Evolutionary conservation across 495 filamentous ascomycete species (phyloP).

Genomic region (Talaromyces adpressus): DNA sequence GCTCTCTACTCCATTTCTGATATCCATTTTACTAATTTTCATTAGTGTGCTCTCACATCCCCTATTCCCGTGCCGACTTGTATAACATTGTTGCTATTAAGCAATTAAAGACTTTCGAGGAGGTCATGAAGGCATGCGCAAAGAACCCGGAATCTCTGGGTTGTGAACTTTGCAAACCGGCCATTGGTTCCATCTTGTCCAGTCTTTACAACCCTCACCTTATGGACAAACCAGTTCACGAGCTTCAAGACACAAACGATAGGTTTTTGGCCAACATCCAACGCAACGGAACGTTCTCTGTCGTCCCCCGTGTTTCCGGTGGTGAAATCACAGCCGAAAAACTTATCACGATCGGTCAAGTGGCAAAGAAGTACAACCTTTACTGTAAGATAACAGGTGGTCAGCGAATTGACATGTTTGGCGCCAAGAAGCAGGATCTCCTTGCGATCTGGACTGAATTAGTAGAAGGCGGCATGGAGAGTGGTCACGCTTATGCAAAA

Average conservation of each 20-base stretch:
- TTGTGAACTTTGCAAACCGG: slow-evolving; percentile 89
- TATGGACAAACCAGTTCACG: slow-evolving; percentile 66
- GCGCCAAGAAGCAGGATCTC: slow-evolving; percentile 87
- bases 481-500: slow-evolving; percentile 92
- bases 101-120: slow-evolving; percentile 63
- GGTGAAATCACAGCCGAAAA: slow-evolving; percentile 93
- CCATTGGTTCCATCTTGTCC: slow-evolving; percentile 77
- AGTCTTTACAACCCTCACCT: slow-evolving; percentile 83
- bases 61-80: slow-evolving; percentile 78
- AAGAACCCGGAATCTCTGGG: slow-evolving; percentile 69
- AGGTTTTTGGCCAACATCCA: slow-evolving; percentile 92
- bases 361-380: slow-evolving; percentile 81
- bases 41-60: slow-evolving; percentile 75
- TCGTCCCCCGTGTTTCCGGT: slow-evolving; percentile 77
- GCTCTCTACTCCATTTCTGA: slow-evolving; percentile 11
- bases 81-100: slow-evolving; percentile 88
- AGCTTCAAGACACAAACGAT: slow-evolving; percentile 93
- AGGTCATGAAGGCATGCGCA: slow-evolving; percentile 79
- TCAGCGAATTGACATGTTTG: slow-evolving; percentile 94
- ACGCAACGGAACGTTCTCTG: slow-evolving; percentile 87
- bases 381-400: slow-evolving; percentile 97
- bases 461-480: slow-evolving; percentile 89
- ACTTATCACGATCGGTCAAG: slow-evolving; percentile 78
- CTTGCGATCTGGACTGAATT: slow-evolving; percentile 82
- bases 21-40: slow-evolving; percentile 13